phyloP scores from a whole-genome alignment of 192 early-diverging fungal species.

The Tieghemiomyces parasiticus region DNA sequence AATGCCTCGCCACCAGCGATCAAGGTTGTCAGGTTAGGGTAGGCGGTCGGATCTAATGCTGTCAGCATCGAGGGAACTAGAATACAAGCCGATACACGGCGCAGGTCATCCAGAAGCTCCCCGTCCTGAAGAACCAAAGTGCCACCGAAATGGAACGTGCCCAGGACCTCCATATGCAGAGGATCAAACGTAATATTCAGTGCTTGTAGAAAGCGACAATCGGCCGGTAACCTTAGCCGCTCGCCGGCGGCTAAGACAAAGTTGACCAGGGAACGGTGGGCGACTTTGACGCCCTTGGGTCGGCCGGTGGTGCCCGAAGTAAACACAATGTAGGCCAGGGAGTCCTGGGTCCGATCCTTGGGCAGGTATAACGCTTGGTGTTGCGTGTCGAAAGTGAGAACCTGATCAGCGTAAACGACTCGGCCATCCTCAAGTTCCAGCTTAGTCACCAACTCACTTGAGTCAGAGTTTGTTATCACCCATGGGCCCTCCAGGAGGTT shows the following conservation, averaged over 20 bases:
- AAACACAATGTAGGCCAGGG: constrained; percentile 1
- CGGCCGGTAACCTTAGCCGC: background rate
- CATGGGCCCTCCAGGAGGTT: background rate
- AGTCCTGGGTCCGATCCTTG: background rate
- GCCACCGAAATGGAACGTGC: background rate
- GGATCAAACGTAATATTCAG: background rate
- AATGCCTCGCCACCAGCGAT: background rate
- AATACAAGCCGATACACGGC: background rate
- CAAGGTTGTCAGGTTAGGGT: background rate
- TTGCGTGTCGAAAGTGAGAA: background rate
- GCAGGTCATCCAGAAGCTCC: background rate
- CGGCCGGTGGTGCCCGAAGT: constrained; percentile 5
- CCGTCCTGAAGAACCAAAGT: background rate
- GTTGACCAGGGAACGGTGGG: background rate
- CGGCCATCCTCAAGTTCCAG: background rate
- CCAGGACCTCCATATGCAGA: background rate
- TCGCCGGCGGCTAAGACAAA: background rate
- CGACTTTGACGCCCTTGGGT: background rate
- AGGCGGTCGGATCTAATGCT: background rate
- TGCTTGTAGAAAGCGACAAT: background rate
- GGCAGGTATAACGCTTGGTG: background rate
- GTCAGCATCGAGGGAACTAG: background rate
- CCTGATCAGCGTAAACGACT: background rate
- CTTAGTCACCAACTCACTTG: background rate
- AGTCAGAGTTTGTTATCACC: background rate